Evolutionary conservation across 2,329 filamentous ascomycete genomes (phyloP), one percentile per base, ranked within the genome.

Genomic region (Penicillium aurantiogriseum): DNA sequence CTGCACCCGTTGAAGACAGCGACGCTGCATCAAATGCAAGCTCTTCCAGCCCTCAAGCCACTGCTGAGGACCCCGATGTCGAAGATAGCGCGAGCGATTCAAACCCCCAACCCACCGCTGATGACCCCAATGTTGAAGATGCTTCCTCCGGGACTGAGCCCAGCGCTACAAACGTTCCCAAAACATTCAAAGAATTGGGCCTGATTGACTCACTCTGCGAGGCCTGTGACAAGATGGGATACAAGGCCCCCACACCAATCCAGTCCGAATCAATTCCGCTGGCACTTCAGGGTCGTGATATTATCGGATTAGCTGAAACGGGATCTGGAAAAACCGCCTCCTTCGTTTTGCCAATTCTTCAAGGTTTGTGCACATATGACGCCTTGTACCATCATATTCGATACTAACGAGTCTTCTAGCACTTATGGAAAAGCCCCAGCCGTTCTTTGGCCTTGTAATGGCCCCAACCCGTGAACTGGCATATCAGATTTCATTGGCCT

Each of bases 241-340:
- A 92, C 82, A 95, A 88, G 68, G 77, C 83, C 29, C 91, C 94
- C 0, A 99, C 93, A 2, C 88, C 92, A 0, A 97, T 99, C 63
- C 94, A 97, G 74, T 83, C 83, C 51, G 85, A 95, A 73, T 84
- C 92, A 0, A 96, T 97, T 66, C 93, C 93, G 5, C 71, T 85
- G 5, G 92, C 92, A 36, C 81, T 97, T 4, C 77, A 89, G 69
- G 87, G 89, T 51, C 85, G 91, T 68, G 94, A 97, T 74, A 81
- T 97, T 35, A 96, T 99, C 66, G 94, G 92, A 42, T 82, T 97
- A 51, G 94, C 94, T 33, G 93, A 99, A 77, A 99, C 94, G 0
- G 94, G 94, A 66, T 92, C 88, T 70, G 94, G 94, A 76, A 99
- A 97, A 80, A 97, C 94, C 0, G 93, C 92, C 7, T 92, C 94